Percentiles rank a stretch among this genome's conserved stretches.
Conservation (phyloP, 495 filamentous ascomycete genomes). For the Xylaria intraflava region DNA sequence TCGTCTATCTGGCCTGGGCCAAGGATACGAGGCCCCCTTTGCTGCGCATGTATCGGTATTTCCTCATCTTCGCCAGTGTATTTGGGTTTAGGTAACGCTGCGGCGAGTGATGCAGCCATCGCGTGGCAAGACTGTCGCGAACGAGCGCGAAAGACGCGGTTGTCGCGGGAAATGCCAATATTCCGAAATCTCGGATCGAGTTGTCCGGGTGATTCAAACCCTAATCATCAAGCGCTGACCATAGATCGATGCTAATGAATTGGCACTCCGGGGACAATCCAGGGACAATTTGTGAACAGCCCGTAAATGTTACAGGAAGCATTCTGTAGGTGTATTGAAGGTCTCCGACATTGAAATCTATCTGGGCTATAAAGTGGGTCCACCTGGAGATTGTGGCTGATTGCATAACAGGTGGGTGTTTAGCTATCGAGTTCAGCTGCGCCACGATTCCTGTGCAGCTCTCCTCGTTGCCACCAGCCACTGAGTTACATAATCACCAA, state of each 20-base stretch:
- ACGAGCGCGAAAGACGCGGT: not conserved
- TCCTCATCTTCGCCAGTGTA: constrained; percentile 83
- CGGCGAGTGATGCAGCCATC: constrained; percentile 69
- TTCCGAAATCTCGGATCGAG: not conserved
- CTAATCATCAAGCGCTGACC: too few relatives aligned
- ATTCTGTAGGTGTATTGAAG: constrained; percentile 1
- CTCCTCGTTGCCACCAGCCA: not conserved
- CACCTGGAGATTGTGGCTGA: not conserved
- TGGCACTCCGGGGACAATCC: too few relatives aligned
- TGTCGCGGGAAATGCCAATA: not conserved
- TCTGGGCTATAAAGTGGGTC: not conserved
- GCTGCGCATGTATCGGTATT: constrained; percentile 61
- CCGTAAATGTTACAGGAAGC: too few relatives aligned
- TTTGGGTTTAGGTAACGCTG: constrained; percentile 81
- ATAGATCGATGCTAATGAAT: too few relatives aligned
- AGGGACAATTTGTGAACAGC: too few relatives aligned
- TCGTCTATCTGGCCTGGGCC: constrained; percentile 71
- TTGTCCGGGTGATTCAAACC: not conserved
- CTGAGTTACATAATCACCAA: not conserved
- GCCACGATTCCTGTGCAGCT: too few relatives aligned
- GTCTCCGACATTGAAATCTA: too few relatives aligned
- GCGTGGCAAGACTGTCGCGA: constrained; percentile 14
- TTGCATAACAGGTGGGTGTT: too few relatives aligned
- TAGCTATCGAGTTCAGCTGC: too few relatives aligned
- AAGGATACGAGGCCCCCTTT: constrained; percentile 71